phyloP scores from a whole-genome alignment of 176 grass and related monocot genomes.

The Coix lacrymajobi region DNA sequence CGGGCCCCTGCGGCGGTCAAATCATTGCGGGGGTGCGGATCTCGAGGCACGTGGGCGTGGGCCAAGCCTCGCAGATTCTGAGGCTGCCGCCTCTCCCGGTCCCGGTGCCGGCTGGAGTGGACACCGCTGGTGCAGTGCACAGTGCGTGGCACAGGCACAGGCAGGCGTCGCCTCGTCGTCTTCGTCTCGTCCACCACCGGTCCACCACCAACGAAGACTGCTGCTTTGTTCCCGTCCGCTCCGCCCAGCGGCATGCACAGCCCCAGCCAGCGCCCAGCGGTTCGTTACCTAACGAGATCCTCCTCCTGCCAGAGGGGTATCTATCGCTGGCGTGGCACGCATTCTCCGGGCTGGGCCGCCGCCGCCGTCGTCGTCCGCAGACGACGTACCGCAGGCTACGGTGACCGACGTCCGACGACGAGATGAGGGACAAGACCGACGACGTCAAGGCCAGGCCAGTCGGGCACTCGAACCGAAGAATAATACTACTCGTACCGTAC shows the following conservation, averaged over 20 bases:
- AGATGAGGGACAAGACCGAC: background rate
- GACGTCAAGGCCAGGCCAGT: background rate
- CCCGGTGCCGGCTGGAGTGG: background rate
- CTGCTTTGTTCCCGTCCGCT: background rate
- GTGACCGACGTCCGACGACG: background rate
- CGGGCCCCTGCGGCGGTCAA: conserved; percentile 9
- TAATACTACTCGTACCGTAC: no score
- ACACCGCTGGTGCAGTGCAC: background rate
- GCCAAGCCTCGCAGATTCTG: conserved; percentile 6
- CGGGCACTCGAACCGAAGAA: no score
- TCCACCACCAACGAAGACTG: background rate
- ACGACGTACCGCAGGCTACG: background rate
- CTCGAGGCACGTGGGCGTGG: conserved; percentile 21
- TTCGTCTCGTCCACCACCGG: background rate
- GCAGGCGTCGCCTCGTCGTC: background rate
- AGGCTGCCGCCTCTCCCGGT: background rate
- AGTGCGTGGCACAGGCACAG: background rate
- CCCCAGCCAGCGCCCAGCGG: background rate
- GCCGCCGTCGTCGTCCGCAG: background rate
- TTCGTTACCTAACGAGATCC: conserved; percentile 12
- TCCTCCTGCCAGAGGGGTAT: background rate
- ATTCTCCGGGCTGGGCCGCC: no score
- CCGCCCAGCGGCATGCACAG: conserved; percentile 5
- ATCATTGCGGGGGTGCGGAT: conserved; percentile 23
- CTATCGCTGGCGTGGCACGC: background rate